Percentiles rank a stretch among this genome's conserved stretches.
Conservation (phyloP, 805 yeast species). For the Ogataea degrootiae region DNA sequence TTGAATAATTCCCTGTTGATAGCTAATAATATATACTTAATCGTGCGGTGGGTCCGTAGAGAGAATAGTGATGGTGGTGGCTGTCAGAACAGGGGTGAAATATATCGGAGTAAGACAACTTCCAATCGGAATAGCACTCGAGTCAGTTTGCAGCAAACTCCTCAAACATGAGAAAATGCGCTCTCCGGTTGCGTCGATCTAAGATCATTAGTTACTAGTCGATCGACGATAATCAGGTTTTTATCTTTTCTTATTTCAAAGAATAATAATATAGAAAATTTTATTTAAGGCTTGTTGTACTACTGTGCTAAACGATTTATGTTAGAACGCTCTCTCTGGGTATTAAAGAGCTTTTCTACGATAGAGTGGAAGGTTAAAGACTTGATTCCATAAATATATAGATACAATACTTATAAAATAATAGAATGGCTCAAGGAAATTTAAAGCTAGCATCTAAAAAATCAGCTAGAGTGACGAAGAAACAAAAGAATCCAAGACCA, state of each 20-base stretch:
- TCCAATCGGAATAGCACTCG: too few species aligned
- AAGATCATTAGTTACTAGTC: not conserved
- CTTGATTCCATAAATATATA: not conserved
- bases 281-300: not conserved
- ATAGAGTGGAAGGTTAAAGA: not conserved
- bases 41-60: too few species aligned
- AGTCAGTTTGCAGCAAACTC: too few species aligned
- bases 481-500: conserved; percentile 56
- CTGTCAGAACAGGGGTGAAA: too few species aligned
- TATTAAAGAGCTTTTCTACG: too few species aligned
- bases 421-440: conserved; percentile 68
- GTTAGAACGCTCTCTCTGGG: too few species aligned
- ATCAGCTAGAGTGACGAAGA: conserved; percentile 56
- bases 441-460: conserved; percentile 48
- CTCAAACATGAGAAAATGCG: too few species aligned
- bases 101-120: too few species aligned
- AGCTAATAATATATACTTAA: too few species aligned
- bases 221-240: not conserved
- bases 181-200: too few species aligned
- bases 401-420: not conserved
- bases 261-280: not conserved
- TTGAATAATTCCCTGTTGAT: not conserved
- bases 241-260: not conserved
- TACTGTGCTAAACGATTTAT: not conserved
- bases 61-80: too few species aligned